Conservation (phyloP, 495 filamentous ascomycete genomes). For the Bryoglossum gracile region DNA sequence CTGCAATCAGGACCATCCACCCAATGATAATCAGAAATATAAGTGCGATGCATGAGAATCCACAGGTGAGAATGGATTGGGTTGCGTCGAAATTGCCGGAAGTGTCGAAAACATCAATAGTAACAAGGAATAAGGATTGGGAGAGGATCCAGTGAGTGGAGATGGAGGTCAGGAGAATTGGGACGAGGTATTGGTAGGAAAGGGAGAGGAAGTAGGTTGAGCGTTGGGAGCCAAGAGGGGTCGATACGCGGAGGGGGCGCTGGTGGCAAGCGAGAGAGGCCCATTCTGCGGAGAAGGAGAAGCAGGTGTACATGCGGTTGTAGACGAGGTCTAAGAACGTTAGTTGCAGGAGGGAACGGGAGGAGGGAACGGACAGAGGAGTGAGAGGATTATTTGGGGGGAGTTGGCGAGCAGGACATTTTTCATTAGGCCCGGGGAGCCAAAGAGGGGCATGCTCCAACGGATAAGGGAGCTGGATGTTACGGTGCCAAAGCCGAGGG, state of each 20-base stretch:
- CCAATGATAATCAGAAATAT: conserved; percentile 28
- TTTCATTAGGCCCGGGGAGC: conserved; percentile 11
- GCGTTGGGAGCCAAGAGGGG: conserved; percentile 32
- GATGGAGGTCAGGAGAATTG: conserved; percentile 27
- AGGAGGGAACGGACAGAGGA: conserved; percentile 22
- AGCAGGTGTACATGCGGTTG: conserved; percentile 33
- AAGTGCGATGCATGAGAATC: conserved; percentile 24
- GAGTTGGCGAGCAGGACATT: conserved; percentile 33
- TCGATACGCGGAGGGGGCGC: conserved; percentile 40
- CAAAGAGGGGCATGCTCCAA: conserved; percentile 10
- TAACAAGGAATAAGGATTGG: conserved; percentile 24
- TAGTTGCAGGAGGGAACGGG: neutral
- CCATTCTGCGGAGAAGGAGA: conserved; percentile 30
- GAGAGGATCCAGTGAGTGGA: conserved; percentile 24
- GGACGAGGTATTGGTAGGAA: conserved; percentile 36
- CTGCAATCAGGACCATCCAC: conserved; percentile 24
- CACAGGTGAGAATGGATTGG: conserved; percentile 17
- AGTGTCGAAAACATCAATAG: conserved; percentile 15
- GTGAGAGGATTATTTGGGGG: conserved; percentile 37
- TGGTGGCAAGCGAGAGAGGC: conserved; percentile 14
- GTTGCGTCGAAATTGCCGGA: conserved; percentile 7
- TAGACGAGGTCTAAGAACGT: conserved; percentile 27
- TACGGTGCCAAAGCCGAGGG: conserved; percentile 12
- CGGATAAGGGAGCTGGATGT: conserved; percentile 10
- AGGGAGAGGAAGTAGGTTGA: conserved; percentile 40